Evolutionary conservation across 1,284 basidiomycete species (phyloP), one percentile per base, ranked within the genome.

Genomic region (Marasmius tenuissimus): DNA sequence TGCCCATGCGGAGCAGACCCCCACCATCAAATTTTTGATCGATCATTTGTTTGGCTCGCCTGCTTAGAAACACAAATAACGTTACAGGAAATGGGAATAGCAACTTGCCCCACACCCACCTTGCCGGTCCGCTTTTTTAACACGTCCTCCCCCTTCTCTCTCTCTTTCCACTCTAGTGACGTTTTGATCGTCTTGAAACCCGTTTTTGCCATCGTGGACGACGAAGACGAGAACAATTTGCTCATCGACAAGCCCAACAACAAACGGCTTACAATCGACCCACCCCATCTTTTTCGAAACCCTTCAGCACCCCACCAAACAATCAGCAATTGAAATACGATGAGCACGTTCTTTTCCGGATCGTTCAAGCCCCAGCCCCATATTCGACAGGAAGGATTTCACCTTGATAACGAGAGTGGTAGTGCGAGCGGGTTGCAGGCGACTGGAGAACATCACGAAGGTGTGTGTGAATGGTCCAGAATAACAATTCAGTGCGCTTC

Each of bases 341-440:
- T 47, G 45, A 47, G 45, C 16, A n/a, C 45, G 8, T 47, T 47
- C 45, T 47, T 47, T n/a, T 47, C 45, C 2, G 20, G n/a, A 20
- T 47, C 45, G 45, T 47, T 47, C 52, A 54, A 54, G 37, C 52
- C 33, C 12, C 52, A 54, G n/a, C 52, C 52, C n/a, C 52, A 54
- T 37, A 69, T 77, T 35, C 65, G 81, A 51, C 86, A 87, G 69
- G 86, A 89, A 75, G 87, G 87, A 69, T 88, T 88, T 72, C 85
- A 88, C 62, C 75, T 85, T 40, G 71, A 71, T 63, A 70, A 72
- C 67, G 65, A 70, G 49, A 62, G 45, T 56, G 68, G 65, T 62
- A n/a, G 45, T 47, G 45, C 27, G 27, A 27, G 45, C 16, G 45
- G 45, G 16, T 20, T 47, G 16, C 16, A 16, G 5, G 45, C 45